Evolutionary conservation across 192 early-diverging fungal genomes (phyloP).

Genomic region (Entophlyctis luteolus): DNA sequence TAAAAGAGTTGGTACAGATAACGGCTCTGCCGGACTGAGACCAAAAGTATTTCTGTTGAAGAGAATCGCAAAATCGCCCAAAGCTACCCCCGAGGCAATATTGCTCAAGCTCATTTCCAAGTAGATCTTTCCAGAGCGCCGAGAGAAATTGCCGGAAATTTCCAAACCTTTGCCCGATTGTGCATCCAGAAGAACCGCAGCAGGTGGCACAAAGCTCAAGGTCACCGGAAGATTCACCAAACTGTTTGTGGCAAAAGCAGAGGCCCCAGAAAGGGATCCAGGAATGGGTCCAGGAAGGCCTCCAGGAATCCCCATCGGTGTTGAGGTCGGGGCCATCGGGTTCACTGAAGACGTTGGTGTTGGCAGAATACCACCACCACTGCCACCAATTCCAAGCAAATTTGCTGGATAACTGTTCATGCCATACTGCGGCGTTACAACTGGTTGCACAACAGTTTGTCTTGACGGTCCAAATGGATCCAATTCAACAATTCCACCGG

Average conservation of each 20-base stretch:
- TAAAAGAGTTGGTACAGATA: slow-evolving; percentile 37
- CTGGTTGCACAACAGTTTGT: background rate
- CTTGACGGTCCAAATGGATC: slow-evolving; percentile 22
- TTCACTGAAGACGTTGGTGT: background rate
- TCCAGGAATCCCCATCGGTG: background rate
- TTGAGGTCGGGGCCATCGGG: background rate
- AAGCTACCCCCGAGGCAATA: slow-evolving; percentile 12
- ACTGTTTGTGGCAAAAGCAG: background rate
- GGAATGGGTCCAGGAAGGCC: background rate
- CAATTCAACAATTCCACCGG: slow-evolving; percentile 13
- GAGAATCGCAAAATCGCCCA: slow-evolving; percentile 58
- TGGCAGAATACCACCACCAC: background rate
- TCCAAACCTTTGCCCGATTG: slow-evolving; percentile 17
- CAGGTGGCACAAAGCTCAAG: background rate
- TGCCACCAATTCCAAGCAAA: background rate
- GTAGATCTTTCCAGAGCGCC: slow-evolving; percentile 28
- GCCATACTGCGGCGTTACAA: slow-evolving; percentile 1
- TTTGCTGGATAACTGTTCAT: background rate
- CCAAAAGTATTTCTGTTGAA: slow-evolving; percentile 58
- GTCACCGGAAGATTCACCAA: background rate
- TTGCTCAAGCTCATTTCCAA: slow-evolving; percentile 48
- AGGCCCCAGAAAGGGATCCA: background rate
- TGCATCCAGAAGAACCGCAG: background rate
- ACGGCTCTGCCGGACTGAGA: slow-evolving; percentile 36
- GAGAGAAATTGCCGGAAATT: slow-evolving; percentile 23